Conservation (phyloP, 1,139 yeast species). For the Pneumocystis murina region DNA sequence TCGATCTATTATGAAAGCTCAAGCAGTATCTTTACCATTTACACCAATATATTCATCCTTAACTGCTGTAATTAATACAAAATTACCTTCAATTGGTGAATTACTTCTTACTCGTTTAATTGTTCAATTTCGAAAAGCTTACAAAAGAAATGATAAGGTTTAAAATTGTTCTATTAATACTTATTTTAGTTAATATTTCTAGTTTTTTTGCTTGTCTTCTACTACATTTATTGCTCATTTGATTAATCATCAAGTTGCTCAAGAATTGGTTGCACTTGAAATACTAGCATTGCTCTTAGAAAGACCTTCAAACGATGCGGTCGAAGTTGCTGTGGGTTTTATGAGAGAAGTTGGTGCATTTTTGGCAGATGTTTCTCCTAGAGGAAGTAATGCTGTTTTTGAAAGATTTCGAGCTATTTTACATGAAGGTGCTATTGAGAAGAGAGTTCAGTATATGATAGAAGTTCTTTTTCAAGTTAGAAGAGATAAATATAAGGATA, state of each 20-base stretch:
- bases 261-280: slow-evolving; percentile 50
- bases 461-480: slow-evolving; percentile 40
- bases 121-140: slow-evolving; percentile 44
- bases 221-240: slow-evolving; percentile 45
- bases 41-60: slow-evolving; percentile 45
- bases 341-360: slow-evolving; percentile 33
- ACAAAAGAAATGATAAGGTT: slow-evolving; percentile 33
- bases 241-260: slow-evolving; percentile 49
- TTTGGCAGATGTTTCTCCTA: slow-evolving; percentile 29
- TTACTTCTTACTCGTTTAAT: slow-evolving; percentile 41
- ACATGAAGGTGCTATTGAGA: slow-evolving; percentile 38
- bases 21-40: slow-evolving; percentile 28
- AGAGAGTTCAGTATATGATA: slow-evolving; percentile 35
- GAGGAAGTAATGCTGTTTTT: slow-evolving; percentile 38
- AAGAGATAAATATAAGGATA: slow-evolving; percentile 33
- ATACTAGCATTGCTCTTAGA: slow-evolving; percentile 44
- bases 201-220: slow-evolving; percentile 29
- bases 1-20: slow-evolving; percentile 43
- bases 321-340: slow-evolving; percentile 34
- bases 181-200: not conserved
- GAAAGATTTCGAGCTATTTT: slow-evolving; percentile 47
- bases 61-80: slow-evolving; percentile 46
- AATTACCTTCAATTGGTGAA: slow-evolving; percentile 56
- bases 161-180: not conserved
- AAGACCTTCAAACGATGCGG: slow-evolving; percentile 38